Base-by-base conservation (phyloP, 2,329 filamentous ascomycete species). In the Lecanicillium sp. region DNA sequence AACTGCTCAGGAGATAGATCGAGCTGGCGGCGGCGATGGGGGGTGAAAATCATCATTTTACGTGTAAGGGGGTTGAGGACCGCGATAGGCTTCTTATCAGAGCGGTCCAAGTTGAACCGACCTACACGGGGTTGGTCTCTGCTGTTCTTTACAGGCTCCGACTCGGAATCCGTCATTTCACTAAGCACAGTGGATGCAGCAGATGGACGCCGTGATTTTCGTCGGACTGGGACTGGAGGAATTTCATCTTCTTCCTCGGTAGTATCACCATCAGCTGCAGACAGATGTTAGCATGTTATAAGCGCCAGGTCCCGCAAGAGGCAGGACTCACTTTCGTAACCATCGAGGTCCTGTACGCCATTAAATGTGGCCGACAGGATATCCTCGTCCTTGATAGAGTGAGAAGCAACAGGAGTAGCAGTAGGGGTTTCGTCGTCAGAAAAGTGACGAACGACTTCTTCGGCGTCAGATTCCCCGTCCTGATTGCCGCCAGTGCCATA, bases 31-130 rank as follows among this genome's bases (percentile, higher is more conserved):
- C 62, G 60, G 28, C 62, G 63, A 37, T 71, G 65, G 6, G 72
- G 73, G 0, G 74, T 78, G 48, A 78, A 78, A 40, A 79, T 77
- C 68, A 78, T 77, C 68, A 78, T 73, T 55, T 77, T 78, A 42
- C 71, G 65, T 3, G 73, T 73, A 38, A 64, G 57, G 3, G 73
- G 73, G 45, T 79, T 74, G 27, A 77, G 55, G 15, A 78, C 71
- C 17, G 71, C 74, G 38, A 78, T 71, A 7, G 75, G 75, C 47
- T 78, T 78, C 48, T 68, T 68, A 43, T 69, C 64, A 2, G 67
- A 66, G 37, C 64, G 66, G 49, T 76, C 68, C 11, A 78, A 57
- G 40, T 71, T 69, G 53, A 75, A 77, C 20, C 68, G 68, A 13
- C 71, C 69, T 4, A 73, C 56, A 16, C 71, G 72, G 14, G 74